Evolutionary conservation across 768 basidiomycete genomes (phyloP), one percentile per base, ranked within the genome.

Genomic region (Russula dissimulans): DNA sequence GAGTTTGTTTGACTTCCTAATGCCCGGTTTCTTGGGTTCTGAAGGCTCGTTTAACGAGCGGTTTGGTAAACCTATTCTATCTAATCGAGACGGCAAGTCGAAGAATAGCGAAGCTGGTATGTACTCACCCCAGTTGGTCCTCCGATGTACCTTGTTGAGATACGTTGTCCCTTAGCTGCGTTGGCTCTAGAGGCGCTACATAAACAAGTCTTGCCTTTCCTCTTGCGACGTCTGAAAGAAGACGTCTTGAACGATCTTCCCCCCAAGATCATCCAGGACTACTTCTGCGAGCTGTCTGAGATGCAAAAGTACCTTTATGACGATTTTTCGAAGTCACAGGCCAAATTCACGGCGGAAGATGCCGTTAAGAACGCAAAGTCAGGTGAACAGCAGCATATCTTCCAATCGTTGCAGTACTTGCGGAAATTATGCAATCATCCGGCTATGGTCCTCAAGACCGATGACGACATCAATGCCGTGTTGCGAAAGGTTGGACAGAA

Each of bases 211-310:
- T 75, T 99, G n/a, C 97, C 97, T 2, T 99, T 99, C 81, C 76
- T 99, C 44, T 79, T 99, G 15, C 91, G 97, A 44, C 87, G 97
- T 26, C 75, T 99, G 70, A 99, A 99, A 71, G 97, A 99, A 74
- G 94, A 99, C 69, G 97, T 99, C 32, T 76, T 99, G 58, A 75
- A 91, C 62, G 97, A 99, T 70, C 77, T 99, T 3, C 97, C 97
- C 1, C 97, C 97, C 4, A 98, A 99, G 76, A 99, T 99, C 72
- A 98, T 99, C 59, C 97, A 99, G 72, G 97, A 99, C 71, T 98
- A 98, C 71, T 95, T 97, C 69, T 97, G 95, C 77, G 95, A 98
- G 69, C 80, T 99, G 3, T 97, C 95, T 0, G 90, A 93, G 0
- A 74, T 98, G 18, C 97, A 99, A 75, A 94, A 93, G 71, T 78